Evolutionary conservation across 2,329 filamentous ascomycete species (phyloP), one percentile per base, ranked within the genome.

Genomic region (Pyrenochaeta sp.): DNA sequence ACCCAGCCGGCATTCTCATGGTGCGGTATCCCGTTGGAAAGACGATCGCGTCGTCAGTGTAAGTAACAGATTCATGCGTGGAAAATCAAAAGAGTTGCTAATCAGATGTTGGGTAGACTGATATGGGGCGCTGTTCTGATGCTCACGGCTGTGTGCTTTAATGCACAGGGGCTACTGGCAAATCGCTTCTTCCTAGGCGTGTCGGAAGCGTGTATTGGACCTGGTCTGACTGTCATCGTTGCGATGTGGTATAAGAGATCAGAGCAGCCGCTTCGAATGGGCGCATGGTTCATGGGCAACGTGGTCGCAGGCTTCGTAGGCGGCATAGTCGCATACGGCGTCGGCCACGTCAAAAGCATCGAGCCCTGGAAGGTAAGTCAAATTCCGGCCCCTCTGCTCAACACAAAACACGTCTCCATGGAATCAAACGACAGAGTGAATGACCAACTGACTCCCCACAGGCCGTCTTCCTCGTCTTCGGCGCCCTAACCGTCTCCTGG

Each of bases 201-300:
- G 31, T 80, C 81, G 43, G 81, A 83, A 57, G 71, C 49, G 19
- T 37, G 40, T 3, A 45, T 56, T 11, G 44, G 35, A 1, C 83
- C 83, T 2, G 77, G 76, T 0, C 84, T 86, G 47, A 83, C 86
- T 76, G 67, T 86, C 3, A 81, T 86, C 22, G 85, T 83, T 0
- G 77, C 77, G 8, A 86, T 85, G 82, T 87, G 81, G 78, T 82
- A 85, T 52, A 85, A 82, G 1, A 74, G 82, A 8, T 72, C 75
- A 6, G 80, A 87, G 55, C 84, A 87, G 55, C 83, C 84, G 0
- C 73, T 81, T 5, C 73, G 83, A 1, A 82, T 48, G 7, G 52
- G 50, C 9, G 40, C 46, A 3, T 55, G 51, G 51, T 58, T 53
- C 26, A 77, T 78, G 0, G 81, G 79, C 24, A 83, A 83, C 36